Evolutionary conservation across 2,329 filamentous ascomycete genomes (phyloP), one percentile per base, ranked within the genome.

Genomic region (Colletotrichum sp.): DNA sequence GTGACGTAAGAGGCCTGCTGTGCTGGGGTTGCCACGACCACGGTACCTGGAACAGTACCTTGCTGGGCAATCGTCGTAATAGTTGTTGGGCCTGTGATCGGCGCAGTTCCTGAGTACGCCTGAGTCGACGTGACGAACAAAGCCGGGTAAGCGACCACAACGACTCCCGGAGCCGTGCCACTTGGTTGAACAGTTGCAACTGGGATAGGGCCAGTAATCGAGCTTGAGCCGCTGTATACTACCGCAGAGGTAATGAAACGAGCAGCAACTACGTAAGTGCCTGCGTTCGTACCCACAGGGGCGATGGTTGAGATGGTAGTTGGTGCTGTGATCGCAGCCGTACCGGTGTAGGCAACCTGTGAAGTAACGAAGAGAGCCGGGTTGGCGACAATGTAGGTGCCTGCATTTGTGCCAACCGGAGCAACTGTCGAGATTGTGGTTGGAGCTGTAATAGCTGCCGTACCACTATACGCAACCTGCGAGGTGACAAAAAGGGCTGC

Each of bases 331-430:
- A 77, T 65, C 4, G 77, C 72, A n/a, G n/a, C 60, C 6, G 48
- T 36, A 8, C 68, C 76, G 0, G 68, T 74, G 28, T 67, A 72
- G 6, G n/a, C 32, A 10, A 72, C 70, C 3, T 60, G 34, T 2
- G 63, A 72, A 6, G 70, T 72, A 8, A 67, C 63, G 15, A 48
- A 72, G 5, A 70, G 73, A 3, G 69, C 71, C 4, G 72, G 71
- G n/a, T 28, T 61, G 8, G 63, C 63, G 4, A 78, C 75, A 18
- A 78, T n/a, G 6, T 58, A 66, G 4, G 77, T 78, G 2, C 76
- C 76, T 4, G 72, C 43, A 5, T 38, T 65, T 4, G 61, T 77
- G 3, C 76, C 77, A 6, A 57, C 57, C 0, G 71, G 69, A 6
- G 61, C 28, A 5, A 78, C 55, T 5, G 74, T 78, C 2, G 67